Conservation (phyloP, 441 rosid genomes). For the Pelargonium citronellum region DNA sequence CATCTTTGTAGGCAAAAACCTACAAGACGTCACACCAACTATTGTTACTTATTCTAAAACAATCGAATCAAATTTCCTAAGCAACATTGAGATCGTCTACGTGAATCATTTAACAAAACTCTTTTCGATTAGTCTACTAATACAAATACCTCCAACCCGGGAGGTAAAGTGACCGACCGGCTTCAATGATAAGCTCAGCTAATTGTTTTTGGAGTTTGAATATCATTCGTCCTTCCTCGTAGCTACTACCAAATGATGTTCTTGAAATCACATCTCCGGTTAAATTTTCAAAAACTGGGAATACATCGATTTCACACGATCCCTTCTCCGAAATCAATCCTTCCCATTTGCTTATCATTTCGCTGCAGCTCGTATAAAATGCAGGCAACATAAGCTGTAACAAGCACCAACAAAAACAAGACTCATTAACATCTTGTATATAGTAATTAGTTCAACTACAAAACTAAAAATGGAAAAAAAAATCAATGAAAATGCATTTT, state of each 20-base stretch:
- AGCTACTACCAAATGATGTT: slow-evolving; percentile 42
- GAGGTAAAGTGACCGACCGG: slow-evolving; percentile 17
- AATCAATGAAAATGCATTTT: no score
- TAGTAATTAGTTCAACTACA: no score
- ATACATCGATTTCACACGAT: slow-evolving; percentile 29
- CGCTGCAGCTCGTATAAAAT: slow-evolving; percentile 26
- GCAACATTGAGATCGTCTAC: no score
- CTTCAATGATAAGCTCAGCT: slow-evolving; percentile 18
- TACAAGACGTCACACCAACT: background rate
- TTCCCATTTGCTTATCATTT: slow-evolving; percentile 36
- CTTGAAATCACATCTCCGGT: slow-evolving; percentile 39
- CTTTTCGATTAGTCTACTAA: background rate
- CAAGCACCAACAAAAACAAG: background rate
- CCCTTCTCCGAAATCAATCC: slow-evolving; percentile 15
- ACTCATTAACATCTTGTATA: background rate
- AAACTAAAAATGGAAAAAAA: no score
- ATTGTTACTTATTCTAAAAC: no score
- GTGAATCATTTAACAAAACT: no score
- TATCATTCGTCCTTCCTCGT: slow-evolving; percentile 42
- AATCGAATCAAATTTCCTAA: no score
- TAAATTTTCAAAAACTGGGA: slow-evolving; percentile 25
- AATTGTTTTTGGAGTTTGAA: slow-evolving; percentile 33
- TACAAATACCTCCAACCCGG: background rate
- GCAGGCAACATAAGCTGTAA: slow-evolving; percentile 33
- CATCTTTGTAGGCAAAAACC: slow-evolving; percentile 35